A percentile compares a stretch with the other conserved stretches of the same genome.
Conservation (phyloP, 2,329 filamentous ascomycete species). For the Trichoderma asperellum region DNA sequence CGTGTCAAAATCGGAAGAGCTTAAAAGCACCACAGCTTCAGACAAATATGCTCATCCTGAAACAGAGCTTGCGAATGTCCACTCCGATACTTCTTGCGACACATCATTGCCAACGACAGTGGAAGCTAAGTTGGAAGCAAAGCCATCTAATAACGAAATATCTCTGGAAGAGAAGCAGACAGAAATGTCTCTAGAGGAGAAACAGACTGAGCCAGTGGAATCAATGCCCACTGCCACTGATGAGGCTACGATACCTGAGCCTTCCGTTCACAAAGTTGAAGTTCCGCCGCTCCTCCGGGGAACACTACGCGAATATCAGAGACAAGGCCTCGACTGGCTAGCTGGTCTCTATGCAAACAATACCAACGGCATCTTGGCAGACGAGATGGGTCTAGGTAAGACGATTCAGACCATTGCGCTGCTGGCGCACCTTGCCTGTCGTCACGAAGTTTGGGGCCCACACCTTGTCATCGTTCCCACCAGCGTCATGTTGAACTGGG, state of each 20-base stretch:
- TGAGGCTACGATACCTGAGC: slow-evolving; percentile 39
- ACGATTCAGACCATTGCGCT: slow-evolving; percentile 97
- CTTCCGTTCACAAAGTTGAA: slow-evolving; percentile 62
- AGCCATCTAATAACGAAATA: slow-evolving; percentile 32
- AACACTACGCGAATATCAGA: slow-evolving; percentile 91
- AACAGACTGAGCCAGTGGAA: slow-evolving; percentile 35
- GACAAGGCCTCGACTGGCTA: slow-evolving; percentile 96
- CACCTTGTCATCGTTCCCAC: slow-evolving; percentile 96
- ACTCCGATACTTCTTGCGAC: slow-evolving; percentile 44
- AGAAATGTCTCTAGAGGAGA: not conserved
- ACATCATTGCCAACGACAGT: slow-evolving; percentile 37
- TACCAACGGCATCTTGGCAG: slow-evolving; percentile 94
- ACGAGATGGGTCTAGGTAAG: slow-evolving; percentile 98
- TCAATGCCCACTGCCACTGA: slow-evolving; percentile 40
- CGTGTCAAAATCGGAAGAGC: slow-evolving; percentile 6
- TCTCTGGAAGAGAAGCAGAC: not conserved
- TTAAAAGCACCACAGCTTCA: not conserved
- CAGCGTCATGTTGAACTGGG: slow-evolving; percentile 99
- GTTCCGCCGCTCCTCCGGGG: slow-evolving; percentile 84
- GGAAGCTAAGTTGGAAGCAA: slow-evolving; percentile 49
- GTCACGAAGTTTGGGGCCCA: slow-evolving; percentile 91
- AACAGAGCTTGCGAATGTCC: slow-evolving; percentile 49
- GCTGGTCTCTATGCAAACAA: slow-evolving; percentile 88
- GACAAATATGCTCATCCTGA: slow-evolving; percentile 45
- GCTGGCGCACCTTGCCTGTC: slow-evolving; percentile 86